These are phyloP conservation scores for Paramecium bursaria DNA, from an alignment of 73 alveolate species.

Conservation along the genomic window DNA sequence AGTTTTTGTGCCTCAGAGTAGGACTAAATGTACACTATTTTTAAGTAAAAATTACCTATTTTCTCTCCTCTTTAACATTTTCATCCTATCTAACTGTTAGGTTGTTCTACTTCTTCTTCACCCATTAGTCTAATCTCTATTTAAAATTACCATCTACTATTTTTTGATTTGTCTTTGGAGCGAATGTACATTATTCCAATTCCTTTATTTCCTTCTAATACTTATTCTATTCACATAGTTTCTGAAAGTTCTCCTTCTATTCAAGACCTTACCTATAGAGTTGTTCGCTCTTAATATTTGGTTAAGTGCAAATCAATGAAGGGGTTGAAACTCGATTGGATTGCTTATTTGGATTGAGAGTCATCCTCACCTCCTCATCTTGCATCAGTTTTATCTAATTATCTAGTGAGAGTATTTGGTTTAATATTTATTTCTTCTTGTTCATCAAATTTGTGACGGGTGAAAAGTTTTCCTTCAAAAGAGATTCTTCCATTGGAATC, in stretches of 20 bases:
- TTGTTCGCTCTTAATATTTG: neutral
- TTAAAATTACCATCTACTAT: too few species aligned
- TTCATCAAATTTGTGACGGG: neutral
- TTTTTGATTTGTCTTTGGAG: too few species aligned
- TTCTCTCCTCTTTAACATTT: too few species aligned
- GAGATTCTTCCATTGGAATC: neutral
- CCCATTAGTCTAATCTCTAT: too few species aligned
- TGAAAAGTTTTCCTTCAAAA: neutral
- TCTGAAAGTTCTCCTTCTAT: neutral
- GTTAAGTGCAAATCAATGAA: neutral
- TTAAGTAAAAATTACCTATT: too few species aligned
- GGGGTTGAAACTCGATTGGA: neutral
- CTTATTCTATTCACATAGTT: neutral
- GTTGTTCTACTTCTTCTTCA: too few species aligned
- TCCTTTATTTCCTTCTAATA: neutral
- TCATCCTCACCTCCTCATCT: conserved; percentile 23
- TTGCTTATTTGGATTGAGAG: conserved; percentile 21
- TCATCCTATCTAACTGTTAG: too few species aligned
- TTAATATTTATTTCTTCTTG: conserved; percentile 9
- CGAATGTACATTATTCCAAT: conserved; percentile 38
- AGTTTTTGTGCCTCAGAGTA: too few species aligned
- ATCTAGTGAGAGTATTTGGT: conserved; percentile 31
- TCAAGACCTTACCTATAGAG: conserved; percentile 4
- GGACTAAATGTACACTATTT: too few species aligned
- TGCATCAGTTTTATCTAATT: conserved; percentile 38